Evolutionary conservation across 495 filamentous ascomycete genomes (phyloP).

Genomic region (Poronia punctata): DNA sequence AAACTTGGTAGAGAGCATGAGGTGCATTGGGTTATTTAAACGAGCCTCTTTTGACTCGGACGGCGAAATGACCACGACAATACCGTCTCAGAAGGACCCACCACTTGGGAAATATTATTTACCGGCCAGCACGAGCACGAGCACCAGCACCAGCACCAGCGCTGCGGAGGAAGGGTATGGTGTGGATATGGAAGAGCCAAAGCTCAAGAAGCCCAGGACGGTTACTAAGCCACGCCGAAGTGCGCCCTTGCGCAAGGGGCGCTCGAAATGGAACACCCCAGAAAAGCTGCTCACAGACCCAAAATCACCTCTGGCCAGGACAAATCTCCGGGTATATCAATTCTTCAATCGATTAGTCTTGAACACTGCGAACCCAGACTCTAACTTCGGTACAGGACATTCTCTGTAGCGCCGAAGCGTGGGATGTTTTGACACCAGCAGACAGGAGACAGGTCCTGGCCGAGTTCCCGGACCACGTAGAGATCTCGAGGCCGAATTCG

Average conservation of each 20-base stretch:
- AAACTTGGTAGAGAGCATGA: too few relatives aligned
- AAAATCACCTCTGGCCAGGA: slow-evolving; percentile 46
- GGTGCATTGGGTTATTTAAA: too few relatives aligned
- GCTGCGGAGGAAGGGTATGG: too few relatives aligned
- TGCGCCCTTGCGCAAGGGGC: slow-evolving; percentile 8
- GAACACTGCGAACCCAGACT: slow-evolving; percentile 1
- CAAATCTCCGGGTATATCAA: slow-evolving; percentile 50
- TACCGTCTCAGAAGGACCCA: too few relatives aligned
- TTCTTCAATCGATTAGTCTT: neutral
- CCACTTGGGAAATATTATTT: too few relatives aligned
- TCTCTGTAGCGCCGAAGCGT: slow-evolving; percentile 48
- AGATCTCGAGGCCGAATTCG: slow-evolving; percentile 27
- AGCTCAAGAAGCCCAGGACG: neutral
- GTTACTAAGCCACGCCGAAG: neutral
- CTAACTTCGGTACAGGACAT: slow-evolving; percentile 46
- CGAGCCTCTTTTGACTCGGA: too few relatives aligned
- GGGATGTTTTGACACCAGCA: slow-evolving; percentile 47
- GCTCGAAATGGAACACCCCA: slow-evolving; percentile 21
- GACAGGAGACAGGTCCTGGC: slow-evolving; percentile 51
- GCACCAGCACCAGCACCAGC: too few relatives aligned
- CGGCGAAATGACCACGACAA: too few relatives aligned
- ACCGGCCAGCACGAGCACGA: too few relatives aligned
- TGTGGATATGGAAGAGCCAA: too few relatives aligned
- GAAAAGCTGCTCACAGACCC: slow-evolving; percentile 43
- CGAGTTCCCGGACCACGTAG: slow-evolving; percentile 46